Evolutionary conservation across 192 early-diverging fungal species (phyloP), one percentile per base, ranked within the genome.

Genomic region (Blastocladiella britannica): DNA sequence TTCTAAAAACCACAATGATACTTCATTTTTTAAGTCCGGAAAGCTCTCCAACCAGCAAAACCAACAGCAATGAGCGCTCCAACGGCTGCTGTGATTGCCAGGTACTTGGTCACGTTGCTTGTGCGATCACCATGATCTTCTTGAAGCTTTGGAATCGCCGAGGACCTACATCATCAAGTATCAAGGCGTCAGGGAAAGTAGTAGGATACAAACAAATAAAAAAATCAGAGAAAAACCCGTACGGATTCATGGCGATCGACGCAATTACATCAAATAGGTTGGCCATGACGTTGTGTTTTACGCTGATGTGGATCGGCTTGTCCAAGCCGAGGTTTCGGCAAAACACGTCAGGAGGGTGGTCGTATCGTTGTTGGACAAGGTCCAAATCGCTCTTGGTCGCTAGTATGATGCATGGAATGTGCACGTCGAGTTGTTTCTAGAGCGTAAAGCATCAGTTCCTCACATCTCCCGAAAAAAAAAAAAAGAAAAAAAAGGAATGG

Each of bases 371-470:
- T 26, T 83, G 72, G 0, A 95, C 91, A 25, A 87, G 69, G 64
- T 97, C 91, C 26, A 81, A 70, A 56, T 99, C 95, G 60, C 88
- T 85, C 59, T 96, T 93, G 29, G 92, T 92, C 1, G 93, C 90
- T 30, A 99, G 87, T 74, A 93, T 89, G 3, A 96, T 82, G 26
- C 77, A 75, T 1, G 95, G 93, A 51, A 92, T 62, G 62, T 81
- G 71, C 37, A 20, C 12, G 15, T 47, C 37, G 37, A 47, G 37
- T 20, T 47, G 37, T 20, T 47, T 47, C 37, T 47, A 47, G 2
- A 47, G 4, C 2, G 37, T n/a, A n/a, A n/a, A n/a, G n/a, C n/a
- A 52, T 88, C 87, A 26, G 95, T 63, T 53, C 88, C 76, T 63
- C 84, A 92, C 56, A 84, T 82, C 64, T 79, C 82, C 84, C 84